Evolutionary conservation across 805 yeast species (phyloP).

Genomic region (Blastobotrys peoriensis): DNA sequence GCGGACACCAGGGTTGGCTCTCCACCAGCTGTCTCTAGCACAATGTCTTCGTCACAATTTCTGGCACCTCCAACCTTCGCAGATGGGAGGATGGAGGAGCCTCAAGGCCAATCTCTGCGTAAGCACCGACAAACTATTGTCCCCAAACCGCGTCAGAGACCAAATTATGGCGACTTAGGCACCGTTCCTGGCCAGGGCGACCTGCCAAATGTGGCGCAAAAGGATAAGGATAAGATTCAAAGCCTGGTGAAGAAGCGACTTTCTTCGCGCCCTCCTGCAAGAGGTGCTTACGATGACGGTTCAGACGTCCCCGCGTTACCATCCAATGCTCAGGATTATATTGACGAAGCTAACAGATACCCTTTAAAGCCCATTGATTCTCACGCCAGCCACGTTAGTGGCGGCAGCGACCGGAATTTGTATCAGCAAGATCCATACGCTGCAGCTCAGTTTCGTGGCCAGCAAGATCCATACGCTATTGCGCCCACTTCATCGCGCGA

Average conservation of each 20-base stretch:
- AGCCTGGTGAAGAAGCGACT: constrained; percentile 23
- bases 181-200: constrained; percentile 7
- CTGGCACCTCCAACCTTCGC: not conserved
- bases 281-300: constrained; percentile 66
- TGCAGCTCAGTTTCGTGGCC: not conserved
- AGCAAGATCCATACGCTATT: not conserved
- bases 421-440: constrained; percentile 1
- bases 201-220: constrained; percentile 20
- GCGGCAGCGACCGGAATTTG: not conserved
- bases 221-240: constrained; percentile 23
- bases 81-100: constrained; percentile 8
- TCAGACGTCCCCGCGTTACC: constrained; percentile 78
- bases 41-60: no score
- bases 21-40: no score
- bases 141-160: constrained; percentile 8
- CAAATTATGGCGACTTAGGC: constrained; percentile 12
- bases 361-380: no score
- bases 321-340: constrained; percentile 57
- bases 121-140: constrained; percentile 24
- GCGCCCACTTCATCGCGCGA: not conserved
- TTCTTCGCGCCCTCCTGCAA: constrained; percentile 19
- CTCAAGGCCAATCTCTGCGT: constrained; percentile 21
- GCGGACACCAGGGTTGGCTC: no score
- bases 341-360: constrained; percentile 43
- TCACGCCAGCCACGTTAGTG: no score